These are phyloP conservation scores for Rhizophlyctis rosea DNA, from an alignment of 192 early-diverging fungal genomes.

Conservation along the genomic window DNA sequence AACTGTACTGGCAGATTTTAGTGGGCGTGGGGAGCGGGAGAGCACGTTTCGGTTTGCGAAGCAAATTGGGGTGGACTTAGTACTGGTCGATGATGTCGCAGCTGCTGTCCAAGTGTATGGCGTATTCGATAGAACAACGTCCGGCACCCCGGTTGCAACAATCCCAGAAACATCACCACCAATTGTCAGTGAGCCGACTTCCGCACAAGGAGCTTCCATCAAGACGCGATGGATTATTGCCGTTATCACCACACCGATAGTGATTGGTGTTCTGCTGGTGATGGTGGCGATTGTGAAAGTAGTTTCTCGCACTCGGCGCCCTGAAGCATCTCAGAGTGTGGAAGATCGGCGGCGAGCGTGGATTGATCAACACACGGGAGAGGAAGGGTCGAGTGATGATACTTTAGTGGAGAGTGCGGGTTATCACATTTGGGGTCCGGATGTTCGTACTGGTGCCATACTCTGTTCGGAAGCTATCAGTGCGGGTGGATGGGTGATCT, in stretches of 20 bases:
- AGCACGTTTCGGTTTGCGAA: not conserved
- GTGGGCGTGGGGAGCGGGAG: not conserved
- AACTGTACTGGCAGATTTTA: not conserved
- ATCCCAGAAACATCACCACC: not conserved
- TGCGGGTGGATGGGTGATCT: constrained; percentile 5
- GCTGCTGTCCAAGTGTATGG: not conserved
- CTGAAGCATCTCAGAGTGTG: not conserved
- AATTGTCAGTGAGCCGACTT: not conserved
- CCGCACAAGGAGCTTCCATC: not conserved
- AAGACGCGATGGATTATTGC: constrained; percentile 8
- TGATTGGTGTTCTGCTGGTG: not conserved
- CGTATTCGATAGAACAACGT: not conserved
- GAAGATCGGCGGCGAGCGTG: not conserved
- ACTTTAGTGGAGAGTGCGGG: not conserved
- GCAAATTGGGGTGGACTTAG: not conserved
- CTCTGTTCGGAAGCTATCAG: not conserved
- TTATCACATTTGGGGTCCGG: not conserved
- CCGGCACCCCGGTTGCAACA: not conserved
- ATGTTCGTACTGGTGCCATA: not conserved
- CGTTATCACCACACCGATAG: constrained; percentile 1
- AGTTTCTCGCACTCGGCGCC: not conserved
- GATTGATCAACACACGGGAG: not conserved
- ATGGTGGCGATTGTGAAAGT: not conserved
- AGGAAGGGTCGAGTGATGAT: not conserved
- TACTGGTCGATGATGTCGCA: not conserved